Base-by-base conservation (phyloP, 768 basidiomycete species). In the Coprinopsis cinerea region DNA sequence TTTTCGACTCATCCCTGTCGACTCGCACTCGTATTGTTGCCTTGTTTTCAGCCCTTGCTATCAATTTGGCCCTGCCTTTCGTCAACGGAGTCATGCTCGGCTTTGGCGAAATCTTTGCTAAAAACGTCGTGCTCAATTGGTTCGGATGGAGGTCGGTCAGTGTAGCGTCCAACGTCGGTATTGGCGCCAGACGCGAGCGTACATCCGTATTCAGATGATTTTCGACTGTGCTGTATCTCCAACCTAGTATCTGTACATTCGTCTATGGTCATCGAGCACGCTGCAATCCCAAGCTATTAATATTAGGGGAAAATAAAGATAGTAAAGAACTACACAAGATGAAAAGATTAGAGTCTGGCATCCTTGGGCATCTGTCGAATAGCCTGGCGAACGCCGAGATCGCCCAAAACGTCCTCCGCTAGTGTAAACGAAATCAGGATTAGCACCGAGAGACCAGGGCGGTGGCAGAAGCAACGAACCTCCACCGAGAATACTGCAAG, bases 71-170 rank as follows among this genome's bases (percentile, higher is more conserved):
- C 0, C 74, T 95, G 32, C 92, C 92, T 0, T 95, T 95, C 64
- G 77, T 95, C 7, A 95, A 94, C 55, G 92, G 92, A 17, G 88
- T 95, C 51, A 95, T 95, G 92, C 80, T 93, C 44, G 92, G 92
- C n/a, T 93, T 94, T 61, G 92, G 92, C 34, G 92, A 95, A 66
- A 87, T 95, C 44, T 92, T 93, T 61, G 92, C 87, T 28, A 87
- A 86, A 66, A 79, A 85, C 39, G 74, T 88, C n/a, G 63, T 88
- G 15, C 66, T 87, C 52, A 64, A 61, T 18, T 77, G 75, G 72
- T 64, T 78, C 55, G 77, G 77, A 5, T 77, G 76, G 76, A 72
- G 67, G 47, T 47, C 59, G 57, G 10, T 62, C 67, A 39, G 70
- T n/a, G n/a, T 67, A 23, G 57, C 74, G 7, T 30, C 76, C 25